Evolutionary conservation across 768 basidiomycete species (phyloP).

Genomic region (Coprinopsis cinerea): DNA sequence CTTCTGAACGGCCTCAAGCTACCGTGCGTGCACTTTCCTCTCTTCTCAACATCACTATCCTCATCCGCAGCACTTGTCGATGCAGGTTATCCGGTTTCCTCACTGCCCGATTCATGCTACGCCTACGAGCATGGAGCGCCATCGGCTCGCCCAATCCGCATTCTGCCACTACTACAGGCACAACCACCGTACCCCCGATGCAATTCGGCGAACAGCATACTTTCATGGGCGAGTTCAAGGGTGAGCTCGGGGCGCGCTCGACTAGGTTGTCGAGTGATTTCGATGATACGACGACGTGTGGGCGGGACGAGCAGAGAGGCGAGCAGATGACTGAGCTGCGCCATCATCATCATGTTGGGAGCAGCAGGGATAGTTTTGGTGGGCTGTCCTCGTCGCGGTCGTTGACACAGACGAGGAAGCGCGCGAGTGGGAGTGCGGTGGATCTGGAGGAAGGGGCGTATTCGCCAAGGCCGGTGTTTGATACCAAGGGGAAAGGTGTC

Average conservation of each 20-base stretch:
- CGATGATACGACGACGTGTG: too few relatives aligned
- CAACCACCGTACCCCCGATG: not conserved
- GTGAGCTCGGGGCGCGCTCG: not conserved
- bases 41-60: not conserved
- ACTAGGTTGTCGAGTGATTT: not conserved
- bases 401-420: too few relatives aligned
- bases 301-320: too few relatives aligned
- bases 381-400: too few relatives aligned
- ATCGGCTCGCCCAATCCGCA: not conserved
- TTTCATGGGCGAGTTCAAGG: not conserved
- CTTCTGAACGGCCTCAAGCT: constrained; percentile 1
- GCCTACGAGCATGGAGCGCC: not conserved
- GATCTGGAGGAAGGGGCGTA: too few relatives aligned
- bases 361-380: too few relatives aligned
- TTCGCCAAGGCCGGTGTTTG: too few relatives aligned
- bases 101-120: constrained; percentile 2
- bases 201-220: not conserved
- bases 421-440: too few relatives aligned
- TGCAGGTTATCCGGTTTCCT: not conserved
- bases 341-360: too few relatives aligned
- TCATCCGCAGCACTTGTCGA: not conserved
- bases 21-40: not conserved
- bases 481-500: too few relatives aligned
- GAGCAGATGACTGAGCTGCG: too few relatives aligned
- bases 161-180: not conserved